Base-by-base conservation (phyloP, 2,329 filamentous ascomycete species). In the Neofusicoccum sp. region DNA sequence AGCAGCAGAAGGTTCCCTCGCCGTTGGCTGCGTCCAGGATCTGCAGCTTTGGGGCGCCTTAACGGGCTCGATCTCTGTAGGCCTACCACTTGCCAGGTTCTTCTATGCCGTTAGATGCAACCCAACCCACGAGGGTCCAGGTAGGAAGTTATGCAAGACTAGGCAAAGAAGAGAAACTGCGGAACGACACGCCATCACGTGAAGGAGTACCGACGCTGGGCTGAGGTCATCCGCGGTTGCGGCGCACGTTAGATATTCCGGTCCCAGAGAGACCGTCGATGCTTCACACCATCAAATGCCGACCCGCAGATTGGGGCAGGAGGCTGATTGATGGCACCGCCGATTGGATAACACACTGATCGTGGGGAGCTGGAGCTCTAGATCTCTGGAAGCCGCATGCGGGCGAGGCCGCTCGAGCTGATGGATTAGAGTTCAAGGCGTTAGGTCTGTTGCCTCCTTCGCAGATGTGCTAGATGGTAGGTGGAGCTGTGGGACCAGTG, bases 131-230 rank as follows among this genome's bases (percentile, higher is more conserved):
- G 45, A n/a, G 33, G 14, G 29, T 14, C n/a, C 41, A n/a, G 41
- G 16, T 11, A n/a, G 37, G 16, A 22, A 56, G 14, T 58, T 58
- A 47, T 58, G 54, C 54, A 45, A 28, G n/a, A n/a, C 54, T 58
- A 58, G 41, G 41, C 41, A 37, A 45, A 28, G 11, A 36, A 58
- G 9, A 29, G 29, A 56, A 29, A 6, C 12, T 34, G 52, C 29
- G 28, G 5, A 22, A 44, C 29, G 28, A 45, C 41, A 31, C 54
- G 31, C 14, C n/a, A 11, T 50, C 48, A 50, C 33, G 48, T 50
- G 48, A 22, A 16, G 3, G 3, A 22, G n/a, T 7, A 3, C 33
- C 31, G 47, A 36, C 48, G 14, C 48, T 50, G 36, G 48, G 22
- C 44, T 50, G 16, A 14, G 34, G 12, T 12, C 12, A 36, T 16